Evolutionary conservation across 148 eudicot species (phyloP).

Genomic region (Dysphania ambrosioides): DNA sequence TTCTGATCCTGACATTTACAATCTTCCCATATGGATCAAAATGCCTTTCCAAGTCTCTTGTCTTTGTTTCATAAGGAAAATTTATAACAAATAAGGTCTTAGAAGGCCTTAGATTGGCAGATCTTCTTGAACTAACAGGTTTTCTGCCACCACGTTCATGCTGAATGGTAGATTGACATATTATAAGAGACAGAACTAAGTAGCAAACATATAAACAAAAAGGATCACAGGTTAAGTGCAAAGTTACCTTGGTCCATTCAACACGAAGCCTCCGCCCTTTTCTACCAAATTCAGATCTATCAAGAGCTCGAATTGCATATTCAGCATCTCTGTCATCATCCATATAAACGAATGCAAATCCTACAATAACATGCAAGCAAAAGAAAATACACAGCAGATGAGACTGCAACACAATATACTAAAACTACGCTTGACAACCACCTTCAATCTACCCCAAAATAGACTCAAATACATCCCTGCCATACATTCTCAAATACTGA

Average conservation of each 20-base stretch:
- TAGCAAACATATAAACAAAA: neutral
- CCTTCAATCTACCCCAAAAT: constrained; percentile 16
- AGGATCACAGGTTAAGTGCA: neutral
- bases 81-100: constrained; percentile 66
- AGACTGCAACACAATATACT: neutral
- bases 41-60: constrained; percentile 78
- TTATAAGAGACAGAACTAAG: neutral
- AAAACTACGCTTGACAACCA: constrained; percentile 12
- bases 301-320: constrained; percentile 83
- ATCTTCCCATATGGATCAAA: constrained; percentile 80
- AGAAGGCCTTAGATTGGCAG: constrained; percentile 34
- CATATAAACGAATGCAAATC: constrained; percentile 88
- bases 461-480: constrained; percentile 15
- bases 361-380: constrained; percentile 30
- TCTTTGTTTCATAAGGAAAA: constrained; percentile 61
- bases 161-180: constrained; percentile 17
- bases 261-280: constrained; percentile 89
- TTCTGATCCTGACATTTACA: constrained; percentile 63
- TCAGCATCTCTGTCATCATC: constrained; percentile 91
- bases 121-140: constrained; percentile 24
- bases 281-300: constrained; percentile 76
- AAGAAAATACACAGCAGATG: constrained; percentile 16
- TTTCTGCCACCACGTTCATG: constrained; percentile 35
- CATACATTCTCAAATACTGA: constrained; percentile 5
- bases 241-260: constrained; percentile 90